Conservation (phyloP, 192 early-diverging fungal species). For the Pilaira anomala region DNA sequence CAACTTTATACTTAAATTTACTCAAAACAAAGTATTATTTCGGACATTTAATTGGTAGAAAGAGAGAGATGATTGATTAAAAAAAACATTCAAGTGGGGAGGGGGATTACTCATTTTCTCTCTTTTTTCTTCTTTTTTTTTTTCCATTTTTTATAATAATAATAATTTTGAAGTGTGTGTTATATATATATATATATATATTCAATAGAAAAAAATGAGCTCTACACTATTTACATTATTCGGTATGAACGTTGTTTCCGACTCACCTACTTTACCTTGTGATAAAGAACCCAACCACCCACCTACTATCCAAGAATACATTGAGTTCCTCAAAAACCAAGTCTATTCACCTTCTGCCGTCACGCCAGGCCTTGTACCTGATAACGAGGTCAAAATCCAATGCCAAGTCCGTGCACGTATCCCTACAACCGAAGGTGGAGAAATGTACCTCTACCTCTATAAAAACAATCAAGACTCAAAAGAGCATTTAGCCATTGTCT, state of each 20-base stretch:
- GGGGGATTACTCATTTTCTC: not conserved
- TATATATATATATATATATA: not conserved
- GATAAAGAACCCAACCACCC: not conserved
- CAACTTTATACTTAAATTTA: no score
- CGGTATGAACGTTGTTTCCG: constrained; percentile 39
- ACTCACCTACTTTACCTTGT: not conserved
- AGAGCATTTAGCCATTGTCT: constrained; percentile 94
- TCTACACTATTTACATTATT: constrained; percentile 34
- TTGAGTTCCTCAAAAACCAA: constrained; percentile 34
- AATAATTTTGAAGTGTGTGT: not conserved
- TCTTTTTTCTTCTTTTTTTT: not conserved
- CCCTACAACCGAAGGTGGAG: constrained; percentile 70
- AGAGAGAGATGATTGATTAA: no score
- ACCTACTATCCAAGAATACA: constrained; percentile 34
- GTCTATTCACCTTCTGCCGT: constrained; percentile 29
- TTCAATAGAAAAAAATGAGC: not conserved
- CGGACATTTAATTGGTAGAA: no score
- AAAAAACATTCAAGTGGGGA: no score
- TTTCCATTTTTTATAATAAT: not conserved
- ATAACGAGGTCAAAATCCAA: constrained; percentile 27
- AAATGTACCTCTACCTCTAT: constrained; percentile 83
- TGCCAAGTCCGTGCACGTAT: constrained; percentile 75
- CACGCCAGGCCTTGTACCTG: constrained; percentile 21
- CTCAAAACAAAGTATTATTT: no score
- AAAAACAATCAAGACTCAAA: constrained; percentile 81